Conservation (phyloP, 352 stramenopile genomes). For the Phytophthora fragariae region DNA sequence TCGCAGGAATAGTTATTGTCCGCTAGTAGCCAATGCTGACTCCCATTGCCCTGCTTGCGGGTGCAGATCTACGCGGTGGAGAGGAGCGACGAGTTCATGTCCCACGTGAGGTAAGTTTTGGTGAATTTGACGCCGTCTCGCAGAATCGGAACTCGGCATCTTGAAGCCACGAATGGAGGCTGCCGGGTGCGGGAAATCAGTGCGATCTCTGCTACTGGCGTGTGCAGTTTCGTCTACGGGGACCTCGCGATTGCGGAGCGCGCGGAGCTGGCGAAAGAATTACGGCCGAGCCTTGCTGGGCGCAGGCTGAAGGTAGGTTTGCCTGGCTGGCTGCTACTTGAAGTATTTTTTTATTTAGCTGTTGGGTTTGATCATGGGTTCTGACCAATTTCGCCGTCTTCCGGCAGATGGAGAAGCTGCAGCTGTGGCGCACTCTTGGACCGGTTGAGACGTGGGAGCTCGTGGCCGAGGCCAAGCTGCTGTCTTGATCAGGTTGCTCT, state of each 20-base stretch:
- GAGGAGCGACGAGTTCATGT: constrained; percentile 62
- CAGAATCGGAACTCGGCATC: not conserved
- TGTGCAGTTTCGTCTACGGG: constrained; percentile 65
- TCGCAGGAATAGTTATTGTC: not conserved
- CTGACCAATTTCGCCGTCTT: not conserved
- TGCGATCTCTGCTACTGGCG: constrained; percentile 9
- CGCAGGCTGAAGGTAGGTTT: constrained; percentile 43
- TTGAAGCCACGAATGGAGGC: not conserved
- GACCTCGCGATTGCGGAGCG: constrained; percentile 44
- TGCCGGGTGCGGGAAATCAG: not conserved
- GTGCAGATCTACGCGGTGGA: constrained; percentile 51
- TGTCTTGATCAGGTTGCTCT: not conserved
- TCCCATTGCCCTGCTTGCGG: not conserved
- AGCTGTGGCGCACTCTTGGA: constrained; percentile 63
- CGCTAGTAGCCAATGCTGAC: not conserved
- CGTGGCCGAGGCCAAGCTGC: constrained; percentile 39
- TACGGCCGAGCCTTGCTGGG: constrained; percentile 46
- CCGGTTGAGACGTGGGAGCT: constrained; percentile 52
- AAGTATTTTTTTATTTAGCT: not conserved
- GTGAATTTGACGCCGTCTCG: not conserved
- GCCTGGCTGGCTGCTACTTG: not conserved
- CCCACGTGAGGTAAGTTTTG: constrained; percentile 60
- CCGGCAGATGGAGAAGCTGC: constrained; percentile 49
- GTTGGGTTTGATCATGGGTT: not conserved
- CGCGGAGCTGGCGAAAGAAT: constrained; percentile 46